A percentile compares a stretch with the other conserved stretches of the same genome.
Evolutionary conservation across 2,329 filamentous ascomycete species (phyloP).

Genomic region (Ciborinia camelliae): DNA sequence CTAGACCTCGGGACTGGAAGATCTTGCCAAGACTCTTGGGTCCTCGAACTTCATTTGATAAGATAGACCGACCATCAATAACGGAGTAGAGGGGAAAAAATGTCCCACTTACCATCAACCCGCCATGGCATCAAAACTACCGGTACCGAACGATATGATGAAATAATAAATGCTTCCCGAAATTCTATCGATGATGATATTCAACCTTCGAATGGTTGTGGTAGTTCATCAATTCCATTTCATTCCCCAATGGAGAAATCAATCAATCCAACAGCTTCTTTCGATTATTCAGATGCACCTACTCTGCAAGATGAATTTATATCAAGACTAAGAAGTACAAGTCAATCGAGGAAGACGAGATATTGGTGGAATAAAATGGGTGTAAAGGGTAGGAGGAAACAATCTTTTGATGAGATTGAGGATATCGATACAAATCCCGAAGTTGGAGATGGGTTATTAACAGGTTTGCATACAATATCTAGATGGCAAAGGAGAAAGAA

Average conservation of each 20-base stretch:
- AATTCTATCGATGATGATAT: slow-evolving; percentile 5
- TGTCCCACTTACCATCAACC: slow-evolving; percentile 6
- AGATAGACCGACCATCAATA: background rate
- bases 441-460: slow-evolving; percentile 19
- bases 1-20: background rate
- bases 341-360: slow-evolving; percentile 19
- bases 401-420: slow-evolving; percentile 7
- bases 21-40: slow-evolving; percentile 5
- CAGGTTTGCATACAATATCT: slow-evolving; percentile 13
- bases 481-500: slow-evolving; percentile 21
- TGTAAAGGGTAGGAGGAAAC: slow-evolving; percentile 4
- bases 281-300: slow-evolving; percentile 22
- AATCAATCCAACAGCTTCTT: background rate
- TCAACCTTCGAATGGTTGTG: background rate
- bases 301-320: slow-evolving; percentile 22
- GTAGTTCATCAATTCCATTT: background rate
- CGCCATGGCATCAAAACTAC: background rate
- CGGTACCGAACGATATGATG: background rate
- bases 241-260: slow-evolving; percentile 9
- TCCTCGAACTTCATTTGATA: slow-evolving; percentile 3
- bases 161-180: background rate
- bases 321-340: slow-evolving; percentile 13
- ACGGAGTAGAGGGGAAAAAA: background rate
- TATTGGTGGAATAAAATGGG: slow-evolving; percentile 17
- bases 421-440: slow-evolving; percentile 2